Conservation (phyloP, 345 rosid genomes). For the Ricinus communis region DNA sequence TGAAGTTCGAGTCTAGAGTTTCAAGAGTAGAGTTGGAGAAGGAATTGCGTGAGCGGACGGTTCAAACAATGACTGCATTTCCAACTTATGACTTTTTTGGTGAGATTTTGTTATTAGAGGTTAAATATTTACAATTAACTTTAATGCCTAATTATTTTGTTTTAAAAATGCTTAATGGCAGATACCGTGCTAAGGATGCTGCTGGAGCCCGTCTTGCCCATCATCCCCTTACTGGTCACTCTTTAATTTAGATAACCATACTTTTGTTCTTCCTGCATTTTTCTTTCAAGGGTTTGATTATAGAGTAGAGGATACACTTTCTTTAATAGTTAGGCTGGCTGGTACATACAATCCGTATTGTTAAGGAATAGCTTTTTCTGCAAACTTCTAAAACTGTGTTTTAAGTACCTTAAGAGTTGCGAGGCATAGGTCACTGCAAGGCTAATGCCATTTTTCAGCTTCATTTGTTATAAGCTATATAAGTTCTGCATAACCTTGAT, state of each 20-base stretch:
- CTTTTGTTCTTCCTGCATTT: not conserved
- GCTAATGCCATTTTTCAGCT: not conserved
- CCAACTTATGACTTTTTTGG: slow-evolving; percentile 55
- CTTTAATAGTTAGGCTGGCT: too few species aligned
- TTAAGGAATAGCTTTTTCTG: not conserved
- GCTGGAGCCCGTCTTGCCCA: slow-evolving; percentile 56
- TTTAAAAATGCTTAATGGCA: slow-evolving; percentile 33
- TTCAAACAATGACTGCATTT: slow-evolving; percentile 49
- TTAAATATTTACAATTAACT: too few species aligned
- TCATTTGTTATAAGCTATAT: not conserved
- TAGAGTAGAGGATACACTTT: not conserved
- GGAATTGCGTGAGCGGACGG: slow-evolving; percentile 41
- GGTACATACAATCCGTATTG: too few species aligned
- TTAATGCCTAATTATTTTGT: not conserved
- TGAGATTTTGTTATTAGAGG: slow-evolving; percentile 38
- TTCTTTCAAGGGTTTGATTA: not conserved
- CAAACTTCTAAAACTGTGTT: not conserved
- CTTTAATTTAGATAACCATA: slow-evolving; percentile 4
- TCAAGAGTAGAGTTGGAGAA: slow-evolving; percentile 39
- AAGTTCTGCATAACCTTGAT: not conserved
- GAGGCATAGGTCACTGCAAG: not conserved
- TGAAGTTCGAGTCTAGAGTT: slow-evolving; percentile 43
- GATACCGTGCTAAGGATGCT: slow-evolving; percentile 60
- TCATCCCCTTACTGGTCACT: slow-evolving; percentile 55
- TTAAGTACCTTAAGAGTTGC: too few species aligned